Conservation (phyloP, 257 asterid genomes). For the Phtheirospermum japonicum region DNA sequence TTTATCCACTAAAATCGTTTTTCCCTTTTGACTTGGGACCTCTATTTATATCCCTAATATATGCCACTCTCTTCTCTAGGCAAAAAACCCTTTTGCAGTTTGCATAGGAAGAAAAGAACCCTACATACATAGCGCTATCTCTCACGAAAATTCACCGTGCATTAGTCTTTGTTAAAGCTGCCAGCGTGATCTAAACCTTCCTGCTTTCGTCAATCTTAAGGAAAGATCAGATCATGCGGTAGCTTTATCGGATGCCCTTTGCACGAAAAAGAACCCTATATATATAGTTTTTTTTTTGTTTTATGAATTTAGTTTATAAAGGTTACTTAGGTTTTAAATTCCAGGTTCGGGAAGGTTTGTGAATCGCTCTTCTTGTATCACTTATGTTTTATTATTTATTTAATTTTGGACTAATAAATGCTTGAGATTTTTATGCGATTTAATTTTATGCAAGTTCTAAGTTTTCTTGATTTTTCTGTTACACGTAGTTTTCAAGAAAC, state of each 20-base stretch:
- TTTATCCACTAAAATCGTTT: too few species aligned
- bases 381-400: background rate
- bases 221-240: constrained; percentile 62
- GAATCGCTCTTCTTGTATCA: background rate
- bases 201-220: constrained; percentile 21
- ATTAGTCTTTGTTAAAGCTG: constrained; percentile 56
- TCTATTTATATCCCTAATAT: constrained; percentile 34
- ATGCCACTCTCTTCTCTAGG: constrained; percentile 23
- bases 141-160: constrained; percentile 27
- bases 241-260: constrained; percentile 54
- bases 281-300: background rate
- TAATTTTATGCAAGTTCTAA: background rate
- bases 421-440: background rate
- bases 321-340: background rate
- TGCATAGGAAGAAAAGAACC: background rate
- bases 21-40: background rate
- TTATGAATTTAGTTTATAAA: too few species aligned
- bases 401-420: constrained; percentile 8
- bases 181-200: constrained; percentile 75
- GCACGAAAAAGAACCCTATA: constrained; percentile 34
- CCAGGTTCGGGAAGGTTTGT: constrained; percentile 11
- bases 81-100: constrained; percentile 19
- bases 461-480: too few species aligned
- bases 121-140: constrained; percentile 5
- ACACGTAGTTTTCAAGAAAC: background rate